A percentile compares a stretch with the other conserved stretches of the same genome.
These are phyloP conservation scores for Gymnopilus dilepis DNA, from an alignment of 768 basidiomycete genomes.

Conservation along the genomic window DNA sequence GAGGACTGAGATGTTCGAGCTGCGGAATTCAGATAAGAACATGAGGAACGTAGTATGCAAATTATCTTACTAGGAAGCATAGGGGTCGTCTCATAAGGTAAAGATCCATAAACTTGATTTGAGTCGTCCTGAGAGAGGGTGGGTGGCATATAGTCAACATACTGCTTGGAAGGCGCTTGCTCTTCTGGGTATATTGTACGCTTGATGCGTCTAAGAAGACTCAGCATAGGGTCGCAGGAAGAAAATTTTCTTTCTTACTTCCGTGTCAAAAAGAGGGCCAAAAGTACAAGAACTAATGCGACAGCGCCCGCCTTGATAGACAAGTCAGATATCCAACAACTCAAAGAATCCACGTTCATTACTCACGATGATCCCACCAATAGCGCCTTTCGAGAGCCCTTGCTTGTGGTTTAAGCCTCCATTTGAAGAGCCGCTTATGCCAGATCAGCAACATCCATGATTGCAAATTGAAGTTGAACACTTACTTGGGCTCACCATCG, in stretches of 20 bases:
- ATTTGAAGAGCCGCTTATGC: background rate
- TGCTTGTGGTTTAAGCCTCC: background rate
- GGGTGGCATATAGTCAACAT: background rate
- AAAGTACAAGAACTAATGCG: background rate
- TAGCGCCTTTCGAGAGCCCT: background rate
- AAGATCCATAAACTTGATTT: no score
- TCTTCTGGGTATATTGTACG: constrained; percentile 2
- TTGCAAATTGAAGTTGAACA: background rate
- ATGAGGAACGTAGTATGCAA: background rate
- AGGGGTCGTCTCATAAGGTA: background rate
- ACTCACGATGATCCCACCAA: background rate
- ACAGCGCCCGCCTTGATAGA: background rate
- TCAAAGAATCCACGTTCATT: background rate
- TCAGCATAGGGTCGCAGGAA: background rate
- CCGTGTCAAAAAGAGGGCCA: background rate
- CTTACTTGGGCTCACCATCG: background rate
- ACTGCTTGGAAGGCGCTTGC: background rate
- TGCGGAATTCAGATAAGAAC: background rate
- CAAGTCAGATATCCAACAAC: background rate
- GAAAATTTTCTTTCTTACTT: background rate
- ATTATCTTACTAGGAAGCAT: background rate
- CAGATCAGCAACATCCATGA: background rate
- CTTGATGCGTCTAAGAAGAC: background rate
- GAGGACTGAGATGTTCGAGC: background rate
- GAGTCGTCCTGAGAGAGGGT: background rate